Evolutionary conservation across 306 rosid genomes (phyloP).

Genomic region (Hippophae tibetana): DNA sequence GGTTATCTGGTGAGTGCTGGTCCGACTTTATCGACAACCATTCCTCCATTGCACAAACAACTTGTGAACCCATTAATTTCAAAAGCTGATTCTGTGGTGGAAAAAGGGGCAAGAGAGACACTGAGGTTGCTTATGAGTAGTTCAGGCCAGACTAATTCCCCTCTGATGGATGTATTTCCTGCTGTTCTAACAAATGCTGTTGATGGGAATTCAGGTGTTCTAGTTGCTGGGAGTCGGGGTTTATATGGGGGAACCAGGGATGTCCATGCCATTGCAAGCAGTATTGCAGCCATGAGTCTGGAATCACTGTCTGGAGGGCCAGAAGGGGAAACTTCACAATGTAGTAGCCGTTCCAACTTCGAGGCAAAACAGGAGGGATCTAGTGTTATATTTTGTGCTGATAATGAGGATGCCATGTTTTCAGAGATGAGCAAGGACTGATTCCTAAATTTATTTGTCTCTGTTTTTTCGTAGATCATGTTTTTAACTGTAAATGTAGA

Average conservation of each 20-base stretch:
- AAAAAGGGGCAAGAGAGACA: constrained; percentile 89
- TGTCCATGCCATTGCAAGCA: constrained; percentile 55
- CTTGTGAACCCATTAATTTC: constrained; percentile 65
- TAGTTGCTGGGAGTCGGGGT: constrained; percentile 77
- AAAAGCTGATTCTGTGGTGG: constrained; percentile 63
- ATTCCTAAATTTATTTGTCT: background rate
- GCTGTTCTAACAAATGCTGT: constrained; percentile 46
- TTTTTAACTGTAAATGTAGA: constrained; percentile 11
- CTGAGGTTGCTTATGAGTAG: constrained; percentile 68
- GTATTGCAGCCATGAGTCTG: constrained; percentile 80
- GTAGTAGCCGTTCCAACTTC: constrained; percentile 15
- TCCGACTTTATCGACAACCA: constrained; percentile 60
- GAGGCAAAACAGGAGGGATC: constrained; percentile 25
- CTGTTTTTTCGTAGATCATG: constrained; percentile 6
- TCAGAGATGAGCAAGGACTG: constrained; percentile 24
- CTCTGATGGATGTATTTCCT: constrained; percentile 52
- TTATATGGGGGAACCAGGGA: constrained; percentile 64
- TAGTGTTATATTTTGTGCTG: constrained; percentile 30
- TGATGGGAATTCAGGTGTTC: constrained; percentile 38
- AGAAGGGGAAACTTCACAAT: constrained; percentile 12
- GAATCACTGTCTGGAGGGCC: constrained; percentile 63
- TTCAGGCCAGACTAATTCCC: constrained; percentile 61
- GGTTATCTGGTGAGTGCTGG: constrained; percentile 93
- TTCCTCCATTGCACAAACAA: constrained; percentile 62
- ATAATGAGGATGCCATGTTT: constrained; percentile 27